Evolutionary conservation across 345 rosid species (phyloP).

Genomic region (Boechera retrofracta): DNA sequence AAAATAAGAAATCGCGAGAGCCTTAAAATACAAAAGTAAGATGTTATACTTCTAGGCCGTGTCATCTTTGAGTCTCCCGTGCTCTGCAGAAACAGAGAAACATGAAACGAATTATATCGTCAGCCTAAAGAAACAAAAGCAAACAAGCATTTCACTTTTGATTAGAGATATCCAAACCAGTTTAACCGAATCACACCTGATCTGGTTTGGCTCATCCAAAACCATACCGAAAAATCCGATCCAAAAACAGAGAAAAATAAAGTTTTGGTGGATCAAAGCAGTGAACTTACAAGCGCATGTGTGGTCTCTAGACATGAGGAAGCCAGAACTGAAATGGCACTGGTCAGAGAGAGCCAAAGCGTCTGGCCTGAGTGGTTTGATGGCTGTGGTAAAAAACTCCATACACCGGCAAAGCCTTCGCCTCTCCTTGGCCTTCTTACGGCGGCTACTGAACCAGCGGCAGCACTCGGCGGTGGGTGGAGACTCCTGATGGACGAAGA

Average conservation of each 20-base stretch:
- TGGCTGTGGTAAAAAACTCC: slow-evolving; percentile 30
- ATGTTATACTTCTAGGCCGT: not conserved
- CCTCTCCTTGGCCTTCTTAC: slow-evolving; percentile 13
- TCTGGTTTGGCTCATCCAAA: not conserved
- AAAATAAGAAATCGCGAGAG: not conserved
- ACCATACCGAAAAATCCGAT: not conserved
- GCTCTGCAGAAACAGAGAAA: slow-evolving; percentile 23
- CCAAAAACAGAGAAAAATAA: not conserved
- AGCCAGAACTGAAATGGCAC: slow-evolving; percentile 34
- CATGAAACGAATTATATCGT: not conserved
- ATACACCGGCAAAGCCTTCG: slow-evolving; percentile 37
- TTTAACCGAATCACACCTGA: not conserved
- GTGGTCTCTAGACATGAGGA: slow-evolving; percentile 35
- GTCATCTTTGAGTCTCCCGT: slow-evolving; percentile 14
- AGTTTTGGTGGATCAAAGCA: slow-evolving; percentile 10
- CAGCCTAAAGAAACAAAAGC: slow-evolving; percentile 6
- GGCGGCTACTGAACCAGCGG: slow-evolving; percentile 35
- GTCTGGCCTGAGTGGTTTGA: not conserved
- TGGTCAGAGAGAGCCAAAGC: slow-evolving; percentile 36
- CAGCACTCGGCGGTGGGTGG: slow-evolving; percentile 39
- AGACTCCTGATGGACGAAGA: slow-evolving; percentile 26
- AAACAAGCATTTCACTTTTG: not conserved
- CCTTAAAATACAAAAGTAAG: not conserved
- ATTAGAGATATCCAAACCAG: not conserved
- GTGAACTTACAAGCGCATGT: slow-evolving; percentile 30